A percentile compares a stretch with the other conserved stretches of the same genome.
Evolutionary conservation across 1,284 basidiomycete species (phyloP).

Genomic region (Inonotus hispidus): DNA sequence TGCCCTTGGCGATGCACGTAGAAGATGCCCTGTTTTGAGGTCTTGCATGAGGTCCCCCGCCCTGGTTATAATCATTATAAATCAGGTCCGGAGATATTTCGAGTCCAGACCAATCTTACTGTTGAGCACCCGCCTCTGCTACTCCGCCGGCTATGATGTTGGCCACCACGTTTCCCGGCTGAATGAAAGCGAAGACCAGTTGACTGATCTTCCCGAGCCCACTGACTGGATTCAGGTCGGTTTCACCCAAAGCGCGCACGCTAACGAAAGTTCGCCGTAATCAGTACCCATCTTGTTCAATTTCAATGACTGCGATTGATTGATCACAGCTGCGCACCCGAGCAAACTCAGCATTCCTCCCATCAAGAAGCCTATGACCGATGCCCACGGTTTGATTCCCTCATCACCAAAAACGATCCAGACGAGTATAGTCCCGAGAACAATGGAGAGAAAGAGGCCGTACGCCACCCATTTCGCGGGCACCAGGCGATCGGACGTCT

Average conservation of each 20-base stretch:
- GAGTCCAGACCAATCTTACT: slow-evolving; percentile 46
- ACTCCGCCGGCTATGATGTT: slow-evolving; percentile 97
- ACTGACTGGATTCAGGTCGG: slow-evolving; percentile 90
- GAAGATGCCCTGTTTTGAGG: slow-evolving; percentile 90
- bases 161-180: slow-evolving; percentile 91
- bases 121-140: slow-evolving; percentile 92
- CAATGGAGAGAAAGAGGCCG: slow-evolving; percentile 61
- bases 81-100: not conserved
- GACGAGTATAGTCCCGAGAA: slow-evolving; percentile 73
- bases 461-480: slow-evolving; percentile 72
- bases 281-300: not conserved
- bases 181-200: slow-evolving; percentile 88
- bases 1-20: slow-evolving; percentile 80
- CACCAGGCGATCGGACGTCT: slow-evolving; percentile 78
- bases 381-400: slow-evolving; percentile 93
- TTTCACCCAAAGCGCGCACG: slow-evolving; percentile 88
- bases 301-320: not conserved
- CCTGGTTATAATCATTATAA: slow-evolving; percentile 34
- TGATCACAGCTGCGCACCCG: slow-evolving; percentile 49
- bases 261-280: slow-evolving; percentile 32
- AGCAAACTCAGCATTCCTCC: slow-evolving; percentile 84
- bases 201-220: slow-evolving; percentile 95
- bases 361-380: slow-evolving; percentile 76
- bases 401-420: slow-evolving; percentile 86
- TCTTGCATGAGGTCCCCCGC: slow-evolving; percentile 99